Evolutionary conservation across 1,284 basidiomycete genomes (phyloP), one percentile per base, ranked within the genome.

Genomic region (Neonothopanus nambi): DNA sequence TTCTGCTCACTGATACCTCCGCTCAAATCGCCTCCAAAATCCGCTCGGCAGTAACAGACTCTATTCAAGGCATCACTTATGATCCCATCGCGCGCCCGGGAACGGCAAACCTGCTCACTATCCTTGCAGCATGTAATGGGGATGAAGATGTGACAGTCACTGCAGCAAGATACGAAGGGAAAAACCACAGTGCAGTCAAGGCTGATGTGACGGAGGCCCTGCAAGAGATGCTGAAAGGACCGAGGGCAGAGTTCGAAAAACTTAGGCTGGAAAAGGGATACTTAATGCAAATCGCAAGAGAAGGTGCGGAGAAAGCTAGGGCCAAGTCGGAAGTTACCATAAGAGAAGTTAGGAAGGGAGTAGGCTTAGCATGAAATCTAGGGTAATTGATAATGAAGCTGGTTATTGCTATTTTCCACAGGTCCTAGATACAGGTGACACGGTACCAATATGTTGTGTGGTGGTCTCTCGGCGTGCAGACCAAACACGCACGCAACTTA

Each of bases 21-120:
- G 64, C 73, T 2, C 70, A 82, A 62, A 91, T 97, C 35, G 67
- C 67, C 37, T 65, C 75, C 18, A 97, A 97, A 69, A 80, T 98
- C 58, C 84, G 84, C 24, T 75, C 77, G 5, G 92, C 95, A 0
- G 88, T 95, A 1, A 98, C 95, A 0, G 95, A 98, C 67, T 89
- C 91, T 0, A 79, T 82, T 9, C 67, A 68, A 0, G 80, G 80
- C 3, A 81, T 97, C 37, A 84, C 85, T 0, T 98, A 87, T 63
- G 92, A 97, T 63, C 91, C 93, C 0, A 70, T 70, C 0, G 62
- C 65, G 7, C 84, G 95, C 20, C 92, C 93, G 0, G 95, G 94
- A 1, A 84, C 92, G 1, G 83, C 90, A 1, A 98, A 95, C 63
- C 75, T 98, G 0, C 72, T 98, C 2, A 76, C 78, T 1, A 94